These are phyloP conservation scores for Ulmus americana DNA, from an alignment of 331 rosid species.

Conservation along the genomic window DNA sequence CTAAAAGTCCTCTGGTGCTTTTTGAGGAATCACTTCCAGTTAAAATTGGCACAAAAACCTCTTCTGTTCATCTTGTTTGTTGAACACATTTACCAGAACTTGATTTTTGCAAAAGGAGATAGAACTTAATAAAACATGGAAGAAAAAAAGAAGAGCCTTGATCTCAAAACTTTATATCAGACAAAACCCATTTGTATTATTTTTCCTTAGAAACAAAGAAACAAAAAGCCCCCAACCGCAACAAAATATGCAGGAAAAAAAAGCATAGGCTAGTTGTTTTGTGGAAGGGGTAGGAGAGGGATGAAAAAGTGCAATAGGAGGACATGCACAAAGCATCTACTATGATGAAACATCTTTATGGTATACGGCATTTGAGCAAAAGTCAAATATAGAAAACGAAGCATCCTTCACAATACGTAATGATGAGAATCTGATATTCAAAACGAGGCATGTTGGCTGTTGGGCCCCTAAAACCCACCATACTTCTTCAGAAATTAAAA, in stretches of 20 bases:
- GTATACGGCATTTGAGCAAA: constrained; percentile 19
- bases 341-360: constrained; percentile 31
- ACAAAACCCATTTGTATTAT: background rate
- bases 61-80: no score
- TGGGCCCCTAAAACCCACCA: constrained; percentile 25
- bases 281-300: constrained; percentile 6
- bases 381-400: constrained; percentile 48
- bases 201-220: background rate
- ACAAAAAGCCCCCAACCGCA: background rate
- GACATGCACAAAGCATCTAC: constrained; percentile 13
- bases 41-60: background rate
- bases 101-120: no score
- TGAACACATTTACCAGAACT: no score
- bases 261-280: background rate
- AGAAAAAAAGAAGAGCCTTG: background rate
- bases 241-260: background rate
- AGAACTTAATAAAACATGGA: no score
- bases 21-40: background rate
- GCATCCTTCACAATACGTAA: constrained; percentile 42
- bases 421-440: constrained; percentile 32
- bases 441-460: constrained; percentile 21
- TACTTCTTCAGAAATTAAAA: background rate
- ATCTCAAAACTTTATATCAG: background rate
- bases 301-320: constrained; percentile 19
- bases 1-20: background rate